A percentile compares a stretch with the other conserved stretches of the same genome.
Evolutionary conservation across 2,329 filamentous ascomycete genomes (phyloP).

Genomic region (Colletotrichum sp.): DNA sequence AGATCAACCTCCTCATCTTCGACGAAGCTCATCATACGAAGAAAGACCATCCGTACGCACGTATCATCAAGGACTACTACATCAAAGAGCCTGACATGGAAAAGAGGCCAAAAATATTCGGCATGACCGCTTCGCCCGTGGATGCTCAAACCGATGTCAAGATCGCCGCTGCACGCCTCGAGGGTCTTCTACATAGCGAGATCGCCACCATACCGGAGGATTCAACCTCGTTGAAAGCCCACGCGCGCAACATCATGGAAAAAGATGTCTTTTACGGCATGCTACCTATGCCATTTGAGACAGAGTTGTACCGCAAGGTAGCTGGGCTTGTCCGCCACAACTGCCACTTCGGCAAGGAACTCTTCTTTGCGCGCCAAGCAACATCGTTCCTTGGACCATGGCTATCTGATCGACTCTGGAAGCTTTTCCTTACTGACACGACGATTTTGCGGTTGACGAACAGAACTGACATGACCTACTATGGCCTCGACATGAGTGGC

Average conservation of each 20-base stretch:
- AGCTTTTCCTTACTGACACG: conserved; percentile 68
- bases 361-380: conserved; percentile 63
- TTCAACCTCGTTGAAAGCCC: conserved; percentile 33
- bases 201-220: conserved; percentile 74
- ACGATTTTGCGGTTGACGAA: conserved; percentile 66
- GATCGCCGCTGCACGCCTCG: conserved; percentile 74
- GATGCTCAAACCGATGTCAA: conserved; percentile 79
- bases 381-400: conserved; percentile 77
- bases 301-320: conserved; percentile 67
- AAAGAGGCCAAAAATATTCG: conserved; percentile 78
- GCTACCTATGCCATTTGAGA: conserved; percentile 60
- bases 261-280: conserved; percentile 51
- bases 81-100: conserved; percentile 46
- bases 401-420: conserved; percentile 86
- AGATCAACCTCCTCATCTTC: conserved; percentile 90
- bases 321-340: conserved; percentile 46
- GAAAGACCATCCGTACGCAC: conserved; percentile 88
- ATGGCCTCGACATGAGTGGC: conserved; percentile 45
- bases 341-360: conserved; percentile 57
- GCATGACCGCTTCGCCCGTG: conserved; percentile 96
- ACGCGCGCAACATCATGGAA: conserved; percentile 52
- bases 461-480: conserved; percentile 40
- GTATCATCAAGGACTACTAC: conserved; percentile 90
- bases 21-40: conserved; percentile 98
- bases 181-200: conserved; percentile 77